Base-by-base conservation (phyloP, 306 rosid species). In the Castanea crenata region DNA sequence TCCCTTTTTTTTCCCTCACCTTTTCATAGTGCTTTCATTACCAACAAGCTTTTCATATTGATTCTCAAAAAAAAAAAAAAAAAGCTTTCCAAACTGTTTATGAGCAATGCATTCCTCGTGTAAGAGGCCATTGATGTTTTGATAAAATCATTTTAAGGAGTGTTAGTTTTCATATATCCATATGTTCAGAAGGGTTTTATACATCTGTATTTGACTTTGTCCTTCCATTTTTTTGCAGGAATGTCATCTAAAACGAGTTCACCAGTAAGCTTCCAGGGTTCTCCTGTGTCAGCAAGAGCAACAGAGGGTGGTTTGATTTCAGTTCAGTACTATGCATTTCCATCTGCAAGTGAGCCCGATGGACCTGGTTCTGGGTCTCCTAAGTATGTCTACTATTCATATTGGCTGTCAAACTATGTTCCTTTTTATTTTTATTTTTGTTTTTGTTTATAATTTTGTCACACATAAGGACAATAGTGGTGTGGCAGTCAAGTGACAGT, bases 301-400 rank as follows among this genome's bases (percentile, higher is more conserved):
- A 29, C 38, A 13, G 91, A 85, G 18, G 86, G 74, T 64, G 85
- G 73, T 78, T 74, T 83, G 18, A 76, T 90, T 70, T 84, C 90
- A 9, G 80, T 82, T 86, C 93, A 87, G 82, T 76, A 80, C 85
- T 82, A 83, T 54, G 85, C 88, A 67, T 84, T 83, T 82, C 91
- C 88, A 44, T 83, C 88, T 72, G 84, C 92, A 72, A 82, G 70
- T 75, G 52, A 84, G 51, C 80, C 80, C 2, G 83, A 82, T 71
- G 88, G 86, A 61, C 89, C 89, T 69, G 84, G 84, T 82, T 86
- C 82, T 3, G 88, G 81, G 61, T 83, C 97, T 82, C 93, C 84
- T 54, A 87, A 87, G 94, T 91, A 86, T 80, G 97, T 84, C 11
- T 75, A 55, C 23, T 2, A 20, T 69, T 55, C 64, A 75, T n/a